These are phyloP conservation scores for Blepharisma japonicum DNA, from an alignment of 73 alveolate genomes.

Conservation along the genomic window DNA sequence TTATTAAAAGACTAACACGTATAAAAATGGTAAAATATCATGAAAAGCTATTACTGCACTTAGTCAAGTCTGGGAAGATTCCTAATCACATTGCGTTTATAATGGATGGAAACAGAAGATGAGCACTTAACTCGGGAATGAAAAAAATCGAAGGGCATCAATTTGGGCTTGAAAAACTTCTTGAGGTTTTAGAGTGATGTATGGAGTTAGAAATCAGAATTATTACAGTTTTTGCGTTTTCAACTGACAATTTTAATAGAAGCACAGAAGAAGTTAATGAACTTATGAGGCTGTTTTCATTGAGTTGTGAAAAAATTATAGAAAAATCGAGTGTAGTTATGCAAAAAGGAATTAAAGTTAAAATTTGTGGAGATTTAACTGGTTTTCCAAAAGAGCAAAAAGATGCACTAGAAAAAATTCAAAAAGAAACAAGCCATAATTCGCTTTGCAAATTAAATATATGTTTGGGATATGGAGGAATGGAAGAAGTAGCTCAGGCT, in stretches of 20 bases:
- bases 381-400: constrained; percentile 5
- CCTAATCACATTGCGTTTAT: constrained; percentile 46
- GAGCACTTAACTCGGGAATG: constrained; percentile 31
- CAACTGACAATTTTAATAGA: constrained; percentile 42
- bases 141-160: constrained; percentile 35
- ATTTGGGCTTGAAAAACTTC: constrained; percentile 33
- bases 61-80: constrained; percentile 31
- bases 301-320: constrained; percentile 1
- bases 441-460: not conserved
- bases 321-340: not conserved
- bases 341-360: constrained; percentile 6
- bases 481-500: constrained; percentile 1
- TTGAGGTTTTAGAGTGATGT: constrained; percentile 41
- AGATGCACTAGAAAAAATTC: not conserved
- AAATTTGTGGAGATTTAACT: not conserved
- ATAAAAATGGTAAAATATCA: not conserved
- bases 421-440: not conserved
- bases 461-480: constrained; percentile 6
- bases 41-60: constrained; percentile 12
- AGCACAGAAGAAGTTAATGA: constrained; percentile 36
- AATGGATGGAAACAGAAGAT: constrained; percentile 47
- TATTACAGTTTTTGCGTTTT: constrained; percentile 41
- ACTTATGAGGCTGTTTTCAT: constrained; percentile 31
- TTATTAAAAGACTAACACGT: too few relatives aligned
- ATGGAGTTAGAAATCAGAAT: constrained; percentile 37